Base-by-base conservation (phyloP, 768 basidiomycete genomes). In the Lentinus brumalis region DNA sequence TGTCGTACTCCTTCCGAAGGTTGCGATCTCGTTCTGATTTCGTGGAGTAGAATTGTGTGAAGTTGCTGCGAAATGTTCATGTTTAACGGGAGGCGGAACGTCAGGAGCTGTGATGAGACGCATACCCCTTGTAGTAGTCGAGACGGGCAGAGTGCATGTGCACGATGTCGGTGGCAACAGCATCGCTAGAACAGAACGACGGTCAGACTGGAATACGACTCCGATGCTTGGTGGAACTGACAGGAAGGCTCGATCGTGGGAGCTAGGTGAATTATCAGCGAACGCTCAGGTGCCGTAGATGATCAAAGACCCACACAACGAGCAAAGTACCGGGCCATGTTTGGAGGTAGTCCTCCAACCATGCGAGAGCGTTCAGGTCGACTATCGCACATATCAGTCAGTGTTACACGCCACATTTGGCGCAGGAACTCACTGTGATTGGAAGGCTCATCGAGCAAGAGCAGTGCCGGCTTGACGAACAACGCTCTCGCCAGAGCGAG, bases 11-110 rank as follows among this genome's bases (percentile, higher is more conserved):
- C 75, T 94, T 95, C 44, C 86, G 86, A 74, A 96, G 77, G 70
- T 95, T 95, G 60, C 87, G 86, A 67, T 94, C 91, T 30, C 97
- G 89, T 71, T 98, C 97, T 4, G 90, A 92, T 77, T 98, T 98
- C 21, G 96, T 98, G 1, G 96, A 96, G 73, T 99, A 98, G 82
- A 99, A 98, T 73, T 98, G 96, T 1, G 92, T 88, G 75, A 98
- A 99, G 78, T 98, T 98, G 59, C 91, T 93, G 65, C 2, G 45
- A 5, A 39, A 44, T 47, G 26, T 9, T 7, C 31, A 56, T 29
- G 68, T 15, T 26, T 11, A 29, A 7, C 14, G 29, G 4, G 7
- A 49, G 8, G 26, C 9, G 29, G 7, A 3, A 4, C 10, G 21
- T 29, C 2, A 35, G n/a, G n/a, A n/a, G n/a, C n/a, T n/a, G n/a